These are phyloP conservation scores for Saccharomycopsis amapae DNA, from an alignment of 805 yeast genomes.

Conservation along the genomic window DNA sequence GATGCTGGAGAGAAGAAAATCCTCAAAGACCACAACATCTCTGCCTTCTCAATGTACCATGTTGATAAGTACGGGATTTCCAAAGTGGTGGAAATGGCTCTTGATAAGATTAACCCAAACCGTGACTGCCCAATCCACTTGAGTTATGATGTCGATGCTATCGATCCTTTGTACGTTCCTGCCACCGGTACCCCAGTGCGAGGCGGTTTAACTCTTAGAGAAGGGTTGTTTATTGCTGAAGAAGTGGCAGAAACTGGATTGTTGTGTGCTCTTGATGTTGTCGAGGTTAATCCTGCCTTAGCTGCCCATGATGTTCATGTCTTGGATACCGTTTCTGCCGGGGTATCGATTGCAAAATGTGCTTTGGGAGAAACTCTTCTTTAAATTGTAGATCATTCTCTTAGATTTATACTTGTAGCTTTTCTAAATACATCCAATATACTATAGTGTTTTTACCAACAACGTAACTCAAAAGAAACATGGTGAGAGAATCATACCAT, in stretches of 20 bases:
- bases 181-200: constrained; percentile 98
- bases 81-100: constrained; percentile 85
- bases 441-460: too few species aligned
- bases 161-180: constrained; percentile 90
- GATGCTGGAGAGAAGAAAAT: constrained; percentile 79
- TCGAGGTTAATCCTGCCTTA: constrained; percentile 86
- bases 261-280: constrained; percentile 81
- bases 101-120: constrained; percentile 67
- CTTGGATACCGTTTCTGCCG: constrained; percentile 80
- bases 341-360: constrained; percentile 86
- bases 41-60: constrained; percentile 93
- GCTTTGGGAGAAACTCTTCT: constrained; percentile 88
- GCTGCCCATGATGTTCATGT: constrained; percentile 73
- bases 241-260: constrained; percentile 88
- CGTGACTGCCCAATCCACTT: constrained; percentile 73
- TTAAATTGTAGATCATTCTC: constrained; percentile 26
- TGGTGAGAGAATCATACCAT: too few species aligned
- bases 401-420: not conserved
- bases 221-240: constrained; percentile 87
- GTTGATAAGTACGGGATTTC: constrained; percentile 91
- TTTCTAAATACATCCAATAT: not conserved
- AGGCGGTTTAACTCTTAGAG: constrained; percentile 92
- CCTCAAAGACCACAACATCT: constrained; percentile 60
- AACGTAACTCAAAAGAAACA: too few species aligned
- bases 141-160: constrained; percentile 93